Conservation (phyloP, 305 asterid genomes). For the Solanum hybrid region DNA sequence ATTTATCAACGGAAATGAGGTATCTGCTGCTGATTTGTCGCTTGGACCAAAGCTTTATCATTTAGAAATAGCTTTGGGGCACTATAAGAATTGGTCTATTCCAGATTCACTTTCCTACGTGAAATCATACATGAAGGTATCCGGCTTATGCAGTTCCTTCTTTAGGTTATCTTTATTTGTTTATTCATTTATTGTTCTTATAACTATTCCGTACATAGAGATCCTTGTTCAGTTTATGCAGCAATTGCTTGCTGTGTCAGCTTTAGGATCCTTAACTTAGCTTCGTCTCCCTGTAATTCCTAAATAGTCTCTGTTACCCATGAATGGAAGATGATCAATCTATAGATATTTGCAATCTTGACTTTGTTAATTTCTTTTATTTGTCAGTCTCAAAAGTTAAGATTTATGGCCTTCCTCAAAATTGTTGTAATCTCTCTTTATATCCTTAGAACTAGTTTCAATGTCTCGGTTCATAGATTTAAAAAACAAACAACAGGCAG, state of each 20-base stretch:
- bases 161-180: neutral
- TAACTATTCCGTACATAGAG: neutral
- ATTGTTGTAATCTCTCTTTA: neutral
- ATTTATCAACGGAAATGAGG: conserved; percentile 53
- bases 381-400: neutral
- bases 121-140: conserved; percentile 81
- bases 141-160: conserved; percentile 2
- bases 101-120: conserved; percentile 63
- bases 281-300: neutral
- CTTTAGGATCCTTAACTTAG: neutral
- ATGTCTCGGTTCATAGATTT: neutral
- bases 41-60: conserved; percentile 95
- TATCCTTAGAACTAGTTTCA: neutral
- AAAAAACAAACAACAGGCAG: neutral
- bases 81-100: conserved; percentile 78
- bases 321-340: neutral
- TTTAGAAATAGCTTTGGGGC: conserved; percentile 70
- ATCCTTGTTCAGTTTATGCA: neutral
- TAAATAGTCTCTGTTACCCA: neutral
- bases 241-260: neutral
- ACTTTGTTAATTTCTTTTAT: neutral
- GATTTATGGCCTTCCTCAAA: neutral
- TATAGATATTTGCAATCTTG: neutral
- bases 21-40: conserved; percentile 88
- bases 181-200: neutral